These are phyloP conservation scores for Microsporum audouinii DNA, from an alignment of 2,329 filamentous ascomycete species.

Conservation along the genomic window DNA sequence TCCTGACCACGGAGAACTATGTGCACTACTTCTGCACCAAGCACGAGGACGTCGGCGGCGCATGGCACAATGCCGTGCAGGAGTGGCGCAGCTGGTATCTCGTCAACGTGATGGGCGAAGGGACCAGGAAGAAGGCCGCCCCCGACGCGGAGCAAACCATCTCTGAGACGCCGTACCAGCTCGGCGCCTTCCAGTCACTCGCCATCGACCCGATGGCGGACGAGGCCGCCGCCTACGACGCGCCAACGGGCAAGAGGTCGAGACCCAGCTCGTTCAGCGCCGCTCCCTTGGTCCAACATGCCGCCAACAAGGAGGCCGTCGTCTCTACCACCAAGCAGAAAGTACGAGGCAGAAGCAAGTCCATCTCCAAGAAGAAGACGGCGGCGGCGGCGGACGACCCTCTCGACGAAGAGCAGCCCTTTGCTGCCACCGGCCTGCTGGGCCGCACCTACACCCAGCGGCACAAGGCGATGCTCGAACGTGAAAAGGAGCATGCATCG, in stretches of 20 bases:
- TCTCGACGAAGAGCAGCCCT: slow-evolving; percentile 19
- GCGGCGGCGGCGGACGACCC: neutral
- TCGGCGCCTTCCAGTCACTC: slow-evolving; percentile 58
- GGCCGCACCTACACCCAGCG: slow-evolving; percentile 32
- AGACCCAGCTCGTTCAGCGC: neutral
- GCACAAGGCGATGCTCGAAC: slow-evolving; percentile 30
- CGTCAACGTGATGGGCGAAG: slow-evolving; percentile 56
- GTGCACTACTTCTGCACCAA: slow-evolving; percentile 86
- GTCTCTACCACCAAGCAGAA: neutral
- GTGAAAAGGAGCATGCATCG: slow-evolving; percentile 24
- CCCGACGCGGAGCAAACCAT: slow-evolving; percentile 14
- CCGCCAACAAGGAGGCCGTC: neutral
- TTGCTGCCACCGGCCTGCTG: slow-evolving; percentile 28
- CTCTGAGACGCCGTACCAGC: slow-evolving; percentile 39
- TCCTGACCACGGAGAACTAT: slow-evolving; percentile 70
- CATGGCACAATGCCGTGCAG: slow-evolving; percentile 62
- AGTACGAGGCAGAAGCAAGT: slow-evolving; percentile 4
- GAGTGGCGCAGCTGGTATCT: slow-evolving; percentile 88
- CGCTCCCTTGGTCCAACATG: neutral
- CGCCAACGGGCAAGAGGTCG: neutral
- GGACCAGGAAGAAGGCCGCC: slow-evolving; percentile 27
- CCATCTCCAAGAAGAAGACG: slow-evolving; percentile 1
- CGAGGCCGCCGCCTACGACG: slow-evolving; percentile 43
- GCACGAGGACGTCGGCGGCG: slow-evolving; percentile 53
- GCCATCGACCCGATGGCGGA: slow-evolving; percentile 44